Evolutionary conservation across 352 stramenopile genomes (phyloP).

Genomic region (Phytophthora nicotianae): DNA sequence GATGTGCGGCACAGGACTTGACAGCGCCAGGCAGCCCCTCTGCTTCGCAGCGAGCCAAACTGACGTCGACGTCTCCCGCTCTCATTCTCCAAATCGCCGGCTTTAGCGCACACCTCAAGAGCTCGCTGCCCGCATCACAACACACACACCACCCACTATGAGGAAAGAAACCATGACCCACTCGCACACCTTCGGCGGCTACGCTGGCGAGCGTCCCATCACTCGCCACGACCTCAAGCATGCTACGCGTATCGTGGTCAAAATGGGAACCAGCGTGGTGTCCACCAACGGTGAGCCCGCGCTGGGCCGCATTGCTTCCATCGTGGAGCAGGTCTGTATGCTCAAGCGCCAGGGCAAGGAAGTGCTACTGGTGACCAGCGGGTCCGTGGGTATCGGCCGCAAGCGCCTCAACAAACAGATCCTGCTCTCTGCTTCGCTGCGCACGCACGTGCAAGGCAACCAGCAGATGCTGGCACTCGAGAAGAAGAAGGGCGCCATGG

Average conservation of each 20-base stretch:
- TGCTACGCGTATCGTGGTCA: constrained; percentile 93
- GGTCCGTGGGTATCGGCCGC: constrained; percentile 94
- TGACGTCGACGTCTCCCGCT: constrained; percentile 3
- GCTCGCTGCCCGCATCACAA: not conserved
- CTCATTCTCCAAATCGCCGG: constrained; percentile 34
- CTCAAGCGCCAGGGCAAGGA: constrained; percentile 92
- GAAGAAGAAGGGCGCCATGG: constrained; percentile 87
- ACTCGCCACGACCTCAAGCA: constrained; percentile 76
- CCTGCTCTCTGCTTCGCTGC: constrained; percentile 84
- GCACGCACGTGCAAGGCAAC: constrained; percentile 87
- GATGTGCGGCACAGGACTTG: constrained; percentile 4
- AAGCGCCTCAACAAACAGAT: constrained; percentile 95
- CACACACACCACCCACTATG: constrained; percentile 25
- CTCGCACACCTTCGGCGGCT: constrained; percentile 46
- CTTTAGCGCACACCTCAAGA: constrained; percentile 7
- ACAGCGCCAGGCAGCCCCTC: constrained; percentile 7
- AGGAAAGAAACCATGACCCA: constrained; percentile 64
- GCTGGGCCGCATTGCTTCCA: constrained; percentile 89
- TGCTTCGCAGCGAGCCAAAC: constrained; percentile 21
- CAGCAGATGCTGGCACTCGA: constrained; percentile 91
- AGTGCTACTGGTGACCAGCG: constrained; percentile 89
- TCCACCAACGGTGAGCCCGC: constrained; percentile 93
- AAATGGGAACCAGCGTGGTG: constrained; percentile 96
- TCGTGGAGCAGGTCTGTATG: constrained; percentile 94
- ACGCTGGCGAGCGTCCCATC: constrained; percentile 50